Base-by-base conservation (phyloP, 768 basidiomycete species). In the Naematelia encephala region DNA sequence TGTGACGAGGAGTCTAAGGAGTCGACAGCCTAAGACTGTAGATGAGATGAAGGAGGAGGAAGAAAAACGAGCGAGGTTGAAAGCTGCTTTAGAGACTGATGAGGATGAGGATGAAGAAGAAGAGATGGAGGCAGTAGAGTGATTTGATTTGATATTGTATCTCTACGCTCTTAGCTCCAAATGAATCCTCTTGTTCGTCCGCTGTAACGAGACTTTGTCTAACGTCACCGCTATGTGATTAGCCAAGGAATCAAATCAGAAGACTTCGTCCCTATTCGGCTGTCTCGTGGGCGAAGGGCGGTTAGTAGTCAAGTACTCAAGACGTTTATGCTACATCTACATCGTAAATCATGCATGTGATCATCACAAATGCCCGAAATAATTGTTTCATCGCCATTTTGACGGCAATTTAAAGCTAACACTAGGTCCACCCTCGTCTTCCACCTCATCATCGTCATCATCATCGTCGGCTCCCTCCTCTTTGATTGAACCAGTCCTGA, bases 1-100 rank as follows among this genome's bases (percentile, higher is more conserved):
- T 64, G 11, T n/a, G n/a, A 80, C 80, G 46, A 81, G 86, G 46
- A 83, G 82, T 23, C 79, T 88, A 62, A 82, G 88, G 25, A 82
- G 86, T 47, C 82, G 87, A 29, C 70, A 69, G 25, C 74, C 80
- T 59, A 89, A 86, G 78, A 82, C 79, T 51, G 75, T 79, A 50
- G 80, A 80, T 46, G 78, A 82, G 67, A 56, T 82, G 30, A 75
- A 80, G 68, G 80, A 81, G 70, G 84, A 85, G 67, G 73, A 69
- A 62, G 80, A 81, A 61, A 70, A 73, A 69, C 85, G 86, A 75
- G 78, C 78, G 26, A 42, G 45, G 39, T 27, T 60, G 21, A 46
- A 39, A n/a, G 62, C 56, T 10, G 62, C 62, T 3, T 23, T 63
- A 14, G 59, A 44, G 14, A 64, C 58, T 50, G 48, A 50, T 39